phyloP scores from a whole-genome alignment of 352 stramenopile genomes.

The Phytophthora ohioensis region DNA sequence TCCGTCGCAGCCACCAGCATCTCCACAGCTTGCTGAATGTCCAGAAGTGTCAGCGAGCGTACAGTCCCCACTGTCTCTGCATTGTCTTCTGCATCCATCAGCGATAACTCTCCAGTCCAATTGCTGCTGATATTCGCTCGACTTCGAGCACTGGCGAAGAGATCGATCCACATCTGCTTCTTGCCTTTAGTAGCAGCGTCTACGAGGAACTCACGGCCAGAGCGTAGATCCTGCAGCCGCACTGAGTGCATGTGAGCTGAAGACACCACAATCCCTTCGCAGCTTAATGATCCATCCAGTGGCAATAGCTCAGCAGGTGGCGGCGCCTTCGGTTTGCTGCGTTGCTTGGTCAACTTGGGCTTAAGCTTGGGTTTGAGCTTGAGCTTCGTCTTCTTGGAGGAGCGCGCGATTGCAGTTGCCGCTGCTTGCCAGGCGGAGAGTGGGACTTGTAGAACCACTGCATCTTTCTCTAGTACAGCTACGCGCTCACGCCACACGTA shows the following conservation, averaged over 20 bases:
- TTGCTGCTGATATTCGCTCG: slow-evolving; percentile 31
- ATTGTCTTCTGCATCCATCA: slow-evolving; percentile 5
- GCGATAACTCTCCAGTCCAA: slow-evolving; percentile 19
- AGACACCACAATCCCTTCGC: slow-evolving; percentile 67
- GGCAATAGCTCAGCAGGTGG: slow-evolving; percentile 38
- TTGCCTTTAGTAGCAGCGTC: slow-evolving; percentile 50
- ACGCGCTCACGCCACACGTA: slow-evolving; percentile 57
- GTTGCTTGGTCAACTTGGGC: slow-evolving; percentile 24
- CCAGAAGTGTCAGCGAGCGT: slow-evolving; percentile 18
- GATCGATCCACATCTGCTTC: slow-evolving; percentile 68
- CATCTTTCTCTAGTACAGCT: slow-evolving; percentile 46
- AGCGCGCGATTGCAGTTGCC: slow-evolving; percentile 4
- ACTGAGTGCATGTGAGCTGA: slow-evolving; percentile 69
- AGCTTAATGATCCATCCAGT: slow-evolving; percentile 53
- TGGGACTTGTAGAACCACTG: slow-evolving; percentile 44
- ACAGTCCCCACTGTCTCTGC: neutral
- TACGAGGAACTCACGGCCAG: slow-evolving; percentile 52
- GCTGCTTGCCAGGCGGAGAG: slow-evolving; percentile 33
- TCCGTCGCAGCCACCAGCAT: slow-evolving; percentile 41
- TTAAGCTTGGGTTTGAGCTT: slow-evolving; percentile 30
- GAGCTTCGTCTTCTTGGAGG: slow-evolving; percentile 29
- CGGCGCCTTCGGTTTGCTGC: slow-evolving; percentile 18
- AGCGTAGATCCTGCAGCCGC: slow-evolving; percentile 53
- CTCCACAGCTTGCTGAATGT: slow-evolving; percentile 38
- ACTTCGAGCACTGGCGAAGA: slow-evolving; percentile 45